A percentile compares a stretch with the other conserved stretches of the same genome.
These are phyloP conservation scores for Tricholoma matsutake DNA, from an alignment of 768 basidiomycete species.

Conservation along the genomic window DNA sequence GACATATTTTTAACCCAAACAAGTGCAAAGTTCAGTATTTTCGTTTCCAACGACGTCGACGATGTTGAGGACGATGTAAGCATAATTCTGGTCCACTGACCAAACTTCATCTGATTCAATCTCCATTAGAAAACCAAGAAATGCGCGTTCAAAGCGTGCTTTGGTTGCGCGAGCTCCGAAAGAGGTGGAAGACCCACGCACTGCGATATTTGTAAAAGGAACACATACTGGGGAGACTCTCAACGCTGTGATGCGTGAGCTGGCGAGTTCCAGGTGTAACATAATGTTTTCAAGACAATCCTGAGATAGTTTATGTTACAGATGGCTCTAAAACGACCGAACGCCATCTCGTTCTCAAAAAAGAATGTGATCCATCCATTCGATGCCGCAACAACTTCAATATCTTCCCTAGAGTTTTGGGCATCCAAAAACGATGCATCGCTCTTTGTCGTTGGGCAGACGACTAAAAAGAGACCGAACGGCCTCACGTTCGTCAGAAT, in stretches of 20 bases:
- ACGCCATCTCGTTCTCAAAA: constrained; percentile 90
- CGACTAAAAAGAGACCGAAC: constrained; percentile 92
- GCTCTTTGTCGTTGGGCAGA: constrained; percentile 86
- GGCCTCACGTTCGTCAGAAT: constrained; percentile 82
- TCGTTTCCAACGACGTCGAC: not conserved
- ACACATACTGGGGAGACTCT: constrained; percentile 82
- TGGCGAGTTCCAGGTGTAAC: constrained; percentile 49
- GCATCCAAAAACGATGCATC: constrained; percentile 90
- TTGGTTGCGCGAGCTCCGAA: constrained; percentile 85
- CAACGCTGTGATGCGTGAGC: constrained; percentile 79
- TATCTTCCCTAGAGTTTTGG: constrained; percentile 86
- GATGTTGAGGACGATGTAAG: constrained; percentile 13
- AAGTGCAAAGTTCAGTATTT: not conserved
- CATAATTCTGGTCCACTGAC: not conserved
- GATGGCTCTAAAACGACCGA: constrained; percentile 93
- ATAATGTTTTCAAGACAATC: too few relatives aligned
- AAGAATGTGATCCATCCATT: constrained; percentile 92
- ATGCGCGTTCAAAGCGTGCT: constrained; percentile 91
- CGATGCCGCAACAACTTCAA: constrained; percentile 57
- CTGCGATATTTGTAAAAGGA: constrained; percentile 87
- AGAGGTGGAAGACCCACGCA: constrained; percentile 84
- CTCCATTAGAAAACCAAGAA: constrained; percentile 73
- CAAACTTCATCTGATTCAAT: not conserved
- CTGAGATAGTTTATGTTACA: constrained; percentile 26
- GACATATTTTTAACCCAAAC: too few relatives aligned